Evolutionary conservation across 116 monocot species (phyloP).

Genomic region (Trichopus zeylanicus): DNA sequence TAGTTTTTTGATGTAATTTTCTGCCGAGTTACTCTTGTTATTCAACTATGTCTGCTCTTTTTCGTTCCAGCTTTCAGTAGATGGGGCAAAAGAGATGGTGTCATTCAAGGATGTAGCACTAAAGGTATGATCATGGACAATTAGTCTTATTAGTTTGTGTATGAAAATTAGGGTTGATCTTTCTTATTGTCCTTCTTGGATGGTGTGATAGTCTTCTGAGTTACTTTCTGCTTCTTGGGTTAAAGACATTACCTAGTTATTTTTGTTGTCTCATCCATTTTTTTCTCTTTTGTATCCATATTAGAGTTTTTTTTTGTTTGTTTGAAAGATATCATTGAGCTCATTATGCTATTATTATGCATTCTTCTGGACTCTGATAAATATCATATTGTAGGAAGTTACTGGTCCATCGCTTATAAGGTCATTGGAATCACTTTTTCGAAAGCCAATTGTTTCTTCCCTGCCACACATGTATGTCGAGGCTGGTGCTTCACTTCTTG

Average conservation of each 20-base stretch:
- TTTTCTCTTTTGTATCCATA: not conserved
- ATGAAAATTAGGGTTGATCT: no score
- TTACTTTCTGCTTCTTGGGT: no score
- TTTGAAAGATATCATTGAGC: not conserved
- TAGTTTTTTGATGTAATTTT: not conserved
- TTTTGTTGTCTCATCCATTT: no score
- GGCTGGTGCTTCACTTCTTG: conserved; percentile 66
- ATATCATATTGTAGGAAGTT: conserved; percentile 45
- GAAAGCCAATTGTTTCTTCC: conserved; percentile 49
- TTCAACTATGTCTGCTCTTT: not conserved
- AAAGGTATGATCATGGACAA: no score
- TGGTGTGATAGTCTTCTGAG: no score
- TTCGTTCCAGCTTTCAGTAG: conserved; percentile 43
- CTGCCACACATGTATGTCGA: conserved; percentile 55
- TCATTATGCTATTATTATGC: not conserved
- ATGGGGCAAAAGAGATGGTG: conserved; percentile 41
- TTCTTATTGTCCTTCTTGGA: no score
- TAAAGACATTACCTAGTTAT: no score
- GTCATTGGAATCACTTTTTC: conserved; percentile 39
- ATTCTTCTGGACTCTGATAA: not conserved
- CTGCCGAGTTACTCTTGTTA: not conserved
- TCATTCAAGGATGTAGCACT: conserved; percentile 46
- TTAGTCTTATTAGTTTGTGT: no score
- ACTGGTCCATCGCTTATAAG: conserved; percentile 53
- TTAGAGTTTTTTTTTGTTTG: not conserved